Conservation (phyloP, 805 yeast species). For the Candida ficus region DNA sequence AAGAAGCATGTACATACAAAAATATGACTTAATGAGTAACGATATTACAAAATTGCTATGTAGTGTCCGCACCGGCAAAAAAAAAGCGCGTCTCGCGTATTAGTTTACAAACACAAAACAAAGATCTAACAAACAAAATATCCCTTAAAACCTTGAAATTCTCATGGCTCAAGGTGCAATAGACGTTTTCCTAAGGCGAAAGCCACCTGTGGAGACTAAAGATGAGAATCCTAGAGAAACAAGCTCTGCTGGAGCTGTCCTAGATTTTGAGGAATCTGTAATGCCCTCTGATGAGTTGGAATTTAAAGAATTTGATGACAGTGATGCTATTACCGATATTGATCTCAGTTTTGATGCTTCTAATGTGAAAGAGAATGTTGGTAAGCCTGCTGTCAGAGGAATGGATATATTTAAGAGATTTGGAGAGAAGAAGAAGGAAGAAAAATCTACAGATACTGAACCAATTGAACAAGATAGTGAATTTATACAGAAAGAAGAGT, state of each 20-base stretch:
- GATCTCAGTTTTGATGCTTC: not conserved
- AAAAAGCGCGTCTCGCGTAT: not conserved
- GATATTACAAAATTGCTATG: not conserved
- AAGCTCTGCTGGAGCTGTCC: not conserved
- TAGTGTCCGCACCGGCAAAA: not conserved
- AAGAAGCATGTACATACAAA: not conserved
- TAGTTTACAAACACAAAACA: too few species aligned
- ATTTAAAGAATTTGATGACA: not conserved
- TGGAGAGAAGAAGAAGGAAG: not conserved
- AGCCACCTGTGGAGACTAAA: not conserved
- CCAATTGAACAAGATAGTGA: too few species aligned
- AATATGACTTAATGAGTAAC: not conserved
- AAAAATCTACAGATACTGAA: not conserved
- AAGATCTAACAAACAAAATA: too few species aligned
- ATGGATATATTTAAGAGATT: slow-evolving; percentile 7
- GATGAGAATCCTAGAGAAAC: not conserved
- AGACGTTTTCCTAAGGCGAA: not conserved
- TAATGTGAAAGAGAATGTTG: not conserved
- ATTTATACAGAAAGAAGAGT: too few species aligned
- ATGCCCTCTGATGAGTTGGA: not conserved
- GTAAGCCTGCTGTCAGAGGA: slow-evolving; percentile 3
- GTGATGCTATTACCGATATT: slow-evolving; percentile 4
- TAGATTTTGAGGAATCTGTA: not conserved
- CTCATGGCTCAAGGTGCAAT: slow-evolving; percentile 7
- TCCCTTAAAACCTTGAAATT: not conserved